Evolutionary conservation across 2,329 filamentous ascomycete genomes (phyloP).

Genomic region (Colletotrichum coccodes): DNA sequence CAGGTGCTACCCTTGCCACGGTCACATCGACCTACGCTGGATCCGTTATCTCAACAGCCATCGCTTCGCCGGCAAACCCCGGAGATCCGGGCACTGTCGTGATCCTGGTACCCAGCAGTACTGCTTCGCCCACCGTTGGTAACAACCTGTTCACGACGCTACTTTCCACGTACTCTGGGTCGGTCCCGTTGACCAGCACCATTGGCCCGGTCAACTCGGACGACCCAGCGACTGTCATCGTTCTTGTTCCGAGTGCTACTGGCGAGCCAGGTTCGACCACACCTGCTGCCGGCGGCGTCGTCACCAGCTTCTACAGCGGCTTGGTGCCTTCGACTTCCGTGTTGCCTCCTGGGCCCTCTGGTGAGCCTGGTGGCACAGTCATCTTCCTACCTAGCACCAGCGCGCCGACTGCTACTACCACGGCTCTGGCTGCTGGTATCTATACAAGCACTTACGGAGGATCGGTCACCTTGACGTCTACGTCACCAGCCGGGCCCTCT

Average conservation of each 20-base stretch:
- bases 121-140: neutral
- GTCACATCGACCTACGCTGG: conserved; percentile 20
- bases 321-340: conserved; percentile 11
- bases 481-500: neutral
- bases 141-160: conserved; percentile 11
- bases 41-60: conserved; percentile 9
- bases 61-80: conserved; percentile 20
- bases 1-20: neutral
- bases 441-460: conserved; percentile 24
- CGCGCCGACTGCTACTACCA: neutral
- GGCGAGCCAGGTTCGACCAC: neutral
- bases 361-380: conserved; percentile 13
- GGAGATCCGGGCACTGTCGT: conserved; percentile 25
- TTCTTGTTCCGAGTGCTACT: conserved; percentile 13
- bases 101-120: conserved; percentile 10
- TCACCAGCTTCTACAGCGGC: conserved; percentile 12
- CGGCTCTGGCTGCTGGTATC: conserved; percentile 9
- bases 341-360: neutral
- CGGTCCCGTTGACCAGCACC: conserved; percentile 15
- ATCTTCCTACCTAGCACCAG: neutral
- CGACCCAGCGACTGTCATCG: conserved; percentile 18
- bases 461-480: conserved; percentile 12
- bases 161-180: conserved; percentile 20
- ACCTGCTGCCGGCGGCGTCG: neutral
- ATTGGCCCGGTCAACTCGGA: conserved; percentile 17